These are phyloP conservation scores for Leccinum variicolor DNA, from an alignment of 768 basidiomycete species.

Conservation along the genomic window DNA sequence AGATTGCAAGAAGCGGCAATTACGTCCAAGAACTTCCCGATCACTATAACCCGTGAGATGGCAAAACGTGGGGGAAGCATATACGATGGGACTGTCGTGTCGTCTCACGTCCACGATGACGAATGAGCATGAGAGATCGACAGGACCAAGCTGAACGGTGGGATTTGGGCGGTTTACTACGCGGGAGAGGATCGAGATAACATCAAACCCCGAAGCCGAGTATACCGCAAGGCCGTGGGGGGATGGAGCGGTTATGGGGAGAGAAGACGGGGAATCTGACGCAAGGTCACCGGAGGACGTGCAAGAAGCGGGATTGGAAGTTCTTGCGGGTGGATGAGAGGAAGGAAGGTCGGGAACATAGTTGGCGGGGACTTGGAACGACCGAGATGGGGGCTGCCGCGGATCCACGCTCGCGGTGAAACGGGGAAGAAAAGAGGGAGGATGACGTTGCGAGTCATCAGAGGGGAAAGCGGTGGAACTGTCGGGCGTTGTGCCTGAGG, in stretches of 20 bases:
- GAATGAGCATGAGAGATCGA: slow-evolving; percentile 92
- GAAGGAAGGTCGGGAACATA: slow-evolving; percentile 7
- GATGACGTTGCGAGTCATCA: neutral
- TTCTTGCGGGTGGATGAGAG: neutral
- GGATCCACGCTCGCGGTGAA: slow-evolving; percentile 1
- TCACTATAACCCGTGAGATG: slow-evolving; percentile 72
- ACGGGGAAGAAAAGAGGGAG: neutral
- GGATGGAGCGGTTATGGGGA: slow-evolving; percentile 28
- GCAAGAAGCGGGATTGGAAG: slow-evolving; percentile 7
- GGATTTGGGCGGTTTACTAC: slow-evolving; percentile 75
- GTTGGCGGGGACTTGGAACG: neutral
- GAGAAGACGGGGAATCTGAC: neutral
- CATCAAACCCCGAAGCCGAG: slow-evolving; percentile 88
- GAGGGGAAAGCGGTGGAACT: neutral
- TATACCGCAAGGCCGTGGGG: slow-evolving; percentile 60
- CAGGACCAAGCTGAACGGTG: slow-evolving; percentile 77
- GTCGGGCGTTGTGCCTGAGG: slow-evolving; percentile 1
- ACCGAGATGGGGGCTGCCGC: slow-evolving; percentile 1
- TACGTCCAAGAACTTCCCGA: slow-evolving; percentile 78
- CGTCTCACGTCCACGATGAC: slow-evolving; percentile 82
- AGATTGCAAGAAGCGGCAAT: slow-evolving; percentile 88
- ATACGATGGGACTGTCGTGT: slow-evolving; percentile 84
- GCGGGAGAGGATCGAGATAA: slow-evolving; percentile 75
- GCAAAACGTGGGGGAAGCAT: slow-evolving; percentile 84
- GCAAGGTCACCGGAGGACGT: neutral